Evolutionary conservation across 805 yeast genomes (phyloP), one percentile per base, ranked within the genome.

Genomic region (Hyphopichia homilentoma): DNA sequence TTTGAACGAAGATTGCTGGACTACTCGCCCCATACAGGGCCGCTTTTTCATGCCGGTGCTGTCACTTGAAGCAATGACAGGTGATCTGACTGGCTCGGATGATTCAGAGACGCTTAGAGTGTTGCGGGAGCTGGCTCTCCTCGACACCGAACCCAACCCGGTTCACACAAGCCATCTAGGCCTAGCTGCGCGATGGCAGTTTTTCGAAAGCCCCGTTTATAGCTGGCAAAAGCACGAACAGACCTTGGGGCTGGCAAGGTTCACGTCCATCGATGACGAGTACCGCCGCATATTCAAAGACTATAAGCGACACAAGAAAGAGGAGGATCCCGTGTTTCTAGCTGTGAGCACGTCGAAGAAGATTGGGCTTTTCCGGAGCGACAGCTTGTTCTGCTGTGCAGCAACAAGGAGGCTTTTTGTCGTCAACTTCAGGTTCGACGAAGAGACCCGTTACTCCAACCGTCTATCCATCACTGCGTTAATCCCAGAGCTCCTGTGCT

Each of bases 1-100:
- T 7, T 33, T 75, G 16, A 56, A 56, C 6, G 79, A 73, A 28
- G 71, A 67, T 35, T 75, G 69, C 19, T 80, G 86, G 85, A 68
- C 81, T 0, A 54, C 68, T 5, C 60, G 57, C 29, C 61, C 61
- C 7, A 48, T 79, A 1, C 51, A 55, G 14, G 49, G 59, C 1
- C 41, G 41, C 4, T 61, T 50, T 34, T 79, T 81, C 56, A 61
- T 66, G 35, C 55, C 57, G n/a, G 85, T 79, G 5, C 49, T 56
- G 22, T 63, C 73, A 4, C 38, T 77, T 2, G 47, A 56, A n/a
- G 69, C 68, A 8, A 57, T 77, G 32, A 58, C 67, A 2, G 82
- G 81, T 2, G 75, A 77, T 34, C 48, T 52, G 3, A 43, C 48
- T 38, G 35, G 59, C 1, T 52, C 60, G 20, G 68, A 71, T 28